Base-by-base conservation (phyloP, 1,284 basidiomycete genomes). In the Peniophora sp. region DNA sequence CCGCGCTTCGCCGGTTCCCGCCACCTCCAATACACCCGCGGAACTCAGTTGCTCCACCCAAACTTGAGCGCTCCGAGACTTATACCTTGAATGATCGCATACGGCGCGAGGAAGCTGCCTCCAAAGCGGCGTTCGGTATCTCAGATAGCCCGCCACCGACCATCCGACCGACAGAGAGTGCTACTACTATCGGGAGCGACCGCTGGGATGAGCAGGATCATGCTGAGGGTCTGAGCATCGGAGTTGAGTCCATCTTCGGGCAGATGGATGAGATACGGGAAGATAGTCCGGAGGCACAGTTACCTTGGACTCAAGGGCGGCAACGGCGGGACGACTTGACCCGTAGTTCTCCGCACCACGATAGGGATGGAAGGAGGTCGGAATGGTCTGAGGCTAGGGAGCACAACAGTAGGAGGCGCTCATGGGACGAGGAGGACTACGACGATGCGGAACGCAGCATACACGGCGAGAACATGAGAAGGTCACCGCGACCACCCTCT, bases 161-260 rank as follows among this genome's bases (percentile, higher is more conserved):
- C 47, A 41, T 79, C 22, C 60, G 73, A 1, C 69, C 70, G 44
- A 65, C 66, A 0, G 75, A 78, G 11, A 83, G 81, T 48, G 68
- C 58, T n/a, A 51, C 57, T 3, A 74, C 76, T n/a, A 59, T 78
- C 1, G 71, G 67, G 14, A 69, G 70, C 44, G 62, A 64, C 9
- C 56, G 64, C 20, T 78, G 75, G 74, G 69, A 58, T 12, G 27
- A 32, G 27, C 27, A 32, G 34, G 61, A 64, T 20, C 62, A 66
- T 34, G 61, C 61, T 11, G 68, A 71, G 6, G 70, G 69, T 39
- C 57, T 79, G 45, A 81, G 76, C 55, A 59, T 66, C 27, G 75
- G 72, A 9, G 80, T 80, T 0, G 74, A 79, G 53, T 76, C 70
- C 32, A 62, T 83, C 15, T 75, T 85, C 54, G 69, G 68, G 51